phyloP scores from a whole-genome alignment of 495 filamentous ascomycete genomes.

The Neurospora sp. region DNA sequence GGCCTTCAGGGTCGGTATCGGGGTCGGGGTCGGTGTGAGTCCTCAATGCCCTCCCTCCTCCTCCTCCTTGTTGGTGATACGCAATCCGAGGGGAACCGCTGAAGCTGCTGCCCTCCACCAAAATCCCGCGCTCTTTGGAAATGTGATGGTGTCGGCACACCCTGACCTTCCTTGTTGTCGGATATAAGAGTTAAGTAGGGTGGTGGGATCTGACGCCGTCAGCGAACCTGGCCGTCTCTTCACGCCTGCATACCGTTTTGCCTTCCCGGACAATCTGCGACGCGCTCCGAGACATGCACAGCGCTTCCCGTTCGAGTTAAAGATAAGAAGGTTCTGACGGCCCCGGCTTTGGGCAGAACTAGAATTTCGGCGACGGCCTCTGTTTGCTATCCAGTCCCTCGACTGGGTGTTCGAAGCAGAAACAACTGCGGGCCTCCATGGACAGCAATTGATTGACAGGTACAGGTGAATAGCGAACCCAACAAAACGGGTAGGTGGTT shows the following conservation, averaged over 20 bases:
- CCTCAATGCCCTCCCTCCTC: constrained; percentile 2
- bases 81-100: neutral
- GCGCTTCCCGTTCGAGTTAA: neutral
- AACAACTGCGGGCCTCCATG: neutral
- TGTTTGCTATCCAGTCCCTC: neutral
- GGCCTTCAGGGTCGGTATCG: constrained; percentile 14
- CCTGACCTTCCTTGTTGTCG: neutral
- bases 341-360: neutral
- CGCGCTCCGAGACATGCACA: neutral
- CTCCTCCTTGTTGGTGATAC: neutral
- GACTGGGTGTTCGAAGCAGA: neutral
- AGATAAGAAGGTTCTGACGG: neutral
- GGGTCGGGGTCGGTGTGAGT: constrained; percentile 8
- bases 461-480: neutral
- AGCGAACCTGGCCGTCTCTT: neutral
- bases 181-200: neutral
- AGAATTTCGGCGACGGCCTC: neutral
- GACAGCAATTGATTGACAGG: neutral
- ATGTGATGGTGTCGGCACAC: neutral
- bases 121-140: neutral
- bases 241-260: neutral
- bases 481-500: neutral
- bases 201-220: neutral
- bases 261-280: neutral
- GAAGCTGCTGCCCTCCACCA: neutral